A percentile compares a stretch with the other conserved stretches of the same genome.
These are phyloP conservation scores for Geosmithia morbida DNA, from an alignment of 2,329 filamentous ascomycete species.

Conservation along the genomic window DNA sequence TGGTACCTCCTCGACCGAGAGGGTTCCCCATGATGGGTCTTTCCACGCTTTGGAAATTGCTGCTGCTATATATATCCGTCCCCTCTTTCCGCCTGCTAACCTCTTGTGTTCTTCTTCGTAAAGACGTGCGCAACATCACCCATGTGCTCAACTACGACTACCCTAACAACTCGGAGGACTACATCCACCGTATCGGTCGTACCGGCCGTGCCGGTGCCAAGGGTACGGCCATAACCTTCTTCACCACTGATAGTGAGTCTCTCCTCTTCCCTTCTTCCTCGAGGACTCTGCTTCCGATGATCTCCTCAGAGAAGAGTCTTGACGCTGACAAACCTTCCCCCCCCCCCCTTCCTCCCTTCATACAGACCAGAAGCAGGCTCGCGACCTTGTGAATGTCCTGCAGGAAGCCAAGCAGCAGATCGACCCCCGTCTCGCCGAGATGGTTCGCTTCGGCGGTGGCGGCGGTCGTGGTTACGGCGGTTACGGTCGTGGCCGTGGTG, in stretches of 20 bases:
- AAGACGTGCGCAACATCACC: slow-evolving; percentile 99
- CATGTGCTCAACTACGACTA: slow-evolving; percentile 99
- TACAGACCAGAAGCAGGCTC: slow-evolving; percentile 80
- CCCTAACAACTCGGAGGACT: slow-evolving; percentile 97
- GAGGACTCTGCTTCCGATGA: too few relatives aligned
- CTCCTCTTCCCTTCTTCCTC: too few relatives aligned
- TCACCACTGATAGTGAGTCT: slow-evolving; percentile 95
- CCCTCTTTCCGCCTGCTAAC: slow-evolving; percentile 57
- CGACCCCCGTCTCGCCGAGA: slow-evolving; percentile 88
- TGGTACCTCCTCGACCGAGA: slow-evolving; percentile 1
- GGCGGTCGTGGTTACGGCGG: slow-evolving; percentile 63
- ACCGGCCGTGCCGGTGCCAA: slow-evolving; percentile 89
- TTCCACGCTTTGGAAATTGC: slow-evolving; percentile 32
- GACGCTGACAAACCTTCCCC: neutral
- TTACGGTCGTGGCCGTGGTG: slow-evolving; percentile 49
- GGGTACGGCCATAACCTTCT: slow-evolving; percentile 95
- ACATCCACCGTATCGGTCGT: slow-evolving; percentile 92
- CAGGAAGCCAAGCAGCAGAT: slow-evolving; percentile 97
- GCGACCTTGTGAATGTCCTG: slow-evolving; percentile 86
- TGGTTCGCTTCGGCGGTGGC: slow-evolving; percentile 82
- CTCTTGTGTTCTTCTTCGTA: slow-evolving; percentile 28
- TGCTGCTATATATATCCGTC: slow-evolving; percentile 33
- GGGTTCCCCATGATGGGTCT: neutral
- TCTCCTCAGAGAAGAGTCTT: too few relatives aligned
- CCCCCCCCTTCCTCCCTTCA: neutral